These are phyloP conservation scores for Tieghemiomyces parasiticus DNA, from an alignment of 192 early-diverging fungal species.

Conservation along the genomic window DNA sequence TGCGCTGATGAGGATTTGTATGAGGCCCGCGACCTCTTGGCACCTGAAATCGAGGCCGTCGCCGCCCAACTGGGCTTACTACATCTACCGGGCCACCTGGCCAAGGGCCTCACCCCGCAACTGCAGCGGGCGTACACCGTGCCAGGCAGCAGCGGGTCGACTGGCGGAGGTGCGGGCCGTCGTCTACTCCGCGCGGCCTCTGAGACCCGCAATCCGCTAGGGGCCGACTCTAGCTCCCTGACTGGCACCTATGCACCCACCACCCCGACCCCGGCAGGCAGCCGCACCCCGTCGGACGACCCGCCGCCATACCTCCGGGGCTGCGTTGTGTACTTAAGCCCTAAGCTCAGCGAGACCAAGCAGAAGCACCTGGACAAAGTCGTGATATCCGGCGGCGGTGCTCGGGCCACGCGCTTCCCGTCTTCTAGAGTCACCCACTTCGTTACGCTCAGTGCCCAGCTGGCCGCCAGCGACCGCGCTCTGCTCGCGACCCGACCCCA, in stretches of 20 bases:
- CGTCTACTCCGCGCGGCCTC: neutral
- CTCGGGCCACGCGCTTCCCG: neutral
- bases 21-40: neutral
- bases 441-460: neutral
- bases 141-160: too few species aligned
- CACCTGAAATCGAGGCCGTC: neutral
- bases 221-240: too few species aligned
- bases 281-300: too few species aligned
- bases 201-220: too few species aligned
- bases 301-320: too few species aligned
- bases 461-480: neutral
- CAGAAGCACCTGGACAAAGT: neutral
- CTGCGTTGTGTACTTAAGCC: neutral
- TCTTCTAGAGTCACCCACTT: neutral
- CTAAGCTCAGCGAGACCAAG: neutral
- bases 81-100: neutral
- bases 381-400: neutral
- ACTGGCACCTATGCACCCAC: too few species aligned
- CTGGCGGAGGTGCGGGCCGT: neutral
- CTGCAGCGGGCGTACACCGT: too few species aligned
- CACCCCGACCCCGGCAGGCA: too few species aligned
- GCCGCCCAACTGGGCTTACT: neutral
- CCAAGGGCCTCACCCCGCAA: neutral
- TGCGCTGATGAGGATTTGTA: slow-evolving; percentile 4
- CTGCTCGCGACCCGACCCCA: neutral